phyloP scores from a whole-genome alignment of 2,329 filamentous ascomycete species.

The Aquanectria penicillioides region DNA sequence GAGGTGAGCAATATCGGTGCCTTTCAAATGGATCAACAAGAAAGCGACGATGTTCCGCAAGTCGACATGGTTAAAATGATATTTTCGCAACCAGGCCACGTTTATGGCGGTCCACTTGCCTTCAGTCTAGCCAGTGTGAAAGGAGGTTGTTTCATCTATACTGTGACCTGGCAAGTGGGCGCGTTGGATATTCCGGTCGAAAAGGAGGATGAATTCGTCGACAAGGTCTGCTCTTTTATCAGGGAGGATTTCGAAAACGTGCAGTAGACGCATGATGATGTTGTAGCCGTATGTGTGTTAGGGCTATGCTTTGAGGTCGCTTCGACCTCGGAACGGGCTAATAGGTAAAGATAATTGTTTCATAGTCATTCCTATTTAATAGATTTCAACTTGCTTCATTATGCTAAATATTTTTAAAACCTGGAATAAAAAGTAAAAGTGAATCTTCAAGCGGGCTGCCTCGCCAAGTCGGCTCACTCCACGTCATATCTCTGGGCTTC shows the following conservation, averaged over 20 bases:
- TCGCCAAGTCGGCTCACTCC: too few relatives aligned
- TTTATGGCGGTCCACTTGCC: constrained; percentile 27
- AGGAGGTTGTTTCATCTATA: constrained; percentile 32
- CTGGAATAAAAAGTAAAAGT: too few relatives aligned
- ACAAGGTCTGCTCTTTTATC: constrained; percentile 28
- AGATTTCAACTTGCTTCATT: too few relatives aligned
- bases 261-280: background rate
- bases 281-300: background rate
- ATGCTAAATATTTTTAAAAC: too few relatives aligned
- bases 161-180: constrained; percentile 38
- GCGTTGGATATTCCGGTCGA: constrained; percentile 29
- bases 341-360: too few relatives aligned
- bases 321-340: too few relatives aligned
- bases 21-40: constrained; percentile 12
- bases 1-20: constrained; percentile 38
- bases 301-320: too few relatives aligned
- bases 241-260: constrained; percentile 26
- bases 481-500: too few relatives aligned
- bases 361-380: too few relatives aligned
- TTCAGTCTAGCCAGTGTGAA: constrained; percentile 37
- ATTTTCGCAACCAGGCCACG: constrained; percentile 38
- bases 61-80: constrained; percentile 30
- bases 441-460: too few relatives aligned
- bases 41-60: background rate
- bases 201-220: constrained; percentile 31